Percentiles rank a stretch among this genome's conserved stretches.
These are phyloP conservation scores for Blastobotrys ciferrii DNA, from an alignment of 1,139 yeast genomes.

Conservation along the genomic window DNA sequence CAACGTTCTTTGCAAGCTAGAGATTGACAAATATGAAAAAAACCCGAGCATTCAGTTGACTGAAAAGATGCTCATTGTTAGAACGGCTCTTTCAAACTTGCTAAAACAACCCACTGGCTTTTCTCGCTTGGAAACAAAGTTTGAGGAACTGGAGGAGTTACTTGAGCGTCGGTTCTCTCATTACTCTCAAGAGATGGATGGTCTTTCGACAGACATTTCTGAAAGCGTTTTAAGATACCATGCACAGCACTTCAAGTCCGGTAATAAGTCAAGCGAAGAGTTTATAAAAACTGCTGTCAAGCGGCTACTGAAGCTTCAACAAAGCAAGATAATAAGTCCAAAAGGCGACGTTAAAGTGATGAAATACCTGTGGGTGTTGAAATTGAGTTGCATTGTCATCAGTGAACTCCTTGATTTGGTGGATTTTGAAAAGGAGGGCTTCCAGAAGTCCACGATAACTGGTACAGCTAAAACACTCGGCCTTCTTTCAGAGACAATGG, in stretches of 20 bases:
- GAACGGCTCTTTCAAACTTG: constrained; percentile 6
- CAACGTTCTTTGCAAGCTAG: background rate
- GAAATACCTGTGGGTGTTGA: constrained; percentile 13
- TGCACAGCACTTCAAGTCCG: constrained; percentile 7
- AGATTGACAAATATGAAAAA: background rate
- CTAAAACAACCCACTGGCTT: constrained; percentile 18
- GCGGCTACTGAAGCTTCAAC: constrained; percentile 12
- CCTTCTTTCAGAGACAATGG: background rate
- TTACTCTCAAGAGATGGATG: constrained; percentile 5
- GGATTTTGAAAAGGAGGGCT: constrained; percentile 7
- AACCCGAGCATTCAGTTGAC: background rate
- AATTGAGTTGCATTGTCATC: constrained; percentile 12
- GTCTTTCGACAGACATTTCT: constrained; percentile 14
- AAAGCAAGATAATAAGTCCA: background rate
- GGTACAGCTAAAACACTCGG: background rate
- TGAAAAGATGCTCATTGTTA: background rate
- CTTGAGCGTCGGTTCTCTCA: constrained; percentile 9
- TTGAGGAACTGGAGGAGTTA: constrained; percentile 14
- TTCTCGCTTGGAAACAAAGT: constrained; percentile 16
- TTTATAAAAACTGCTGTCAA: constrained; percentile 11
- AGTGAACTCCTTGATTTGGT: background rate
- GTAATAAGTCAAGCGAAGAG: constrained; percentile 13
- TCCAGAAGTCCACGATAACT: background rate
- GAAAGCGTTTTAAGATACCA: constrained; percentile 13
- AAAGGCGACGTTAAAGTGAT: background rate